Evolutionary conservation across 2,329 filamentous ascomycete species (phyloP), one percentile per base, ranked within the genome.

Genomic region (Monilinia fructicola): DNA sequence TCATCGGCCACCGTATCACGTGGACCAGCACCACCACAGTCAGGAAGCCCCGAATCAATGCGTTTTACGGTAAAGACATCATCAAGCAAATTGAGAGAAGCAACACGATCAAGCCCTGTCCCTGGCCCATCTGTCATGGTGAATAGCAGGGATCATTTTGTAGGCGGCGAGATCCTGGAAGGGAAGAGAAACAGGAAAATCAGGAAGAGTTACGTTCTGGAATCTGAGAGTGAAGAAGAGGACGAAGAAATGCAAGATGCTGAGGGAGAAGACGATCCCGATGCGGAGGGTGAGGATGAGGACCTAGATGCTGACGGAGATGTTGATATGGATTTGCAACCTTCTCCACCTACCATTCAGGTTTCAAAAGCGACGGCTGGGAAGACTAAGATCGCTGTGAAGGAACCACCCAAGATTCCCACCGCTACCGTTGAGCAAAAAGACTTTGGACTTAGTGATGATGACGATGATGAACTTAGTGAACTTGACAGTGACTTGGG

Each of bases 231-330:
- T 18, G 71, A 74, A 28, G 72, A 70, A 2, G 76, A 80, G 64
- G 76, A 79, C 31, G 77, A 74, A 3, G 77, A 77, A 52, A 79
- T 78, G 21, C 74, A 69, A 52, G 77, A 81, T 26, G 79, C 77
- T 4, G 80, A 81, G 35, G 79, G 72, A 11, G 78, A 78, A 9
- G 73, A 77, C 59, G 74, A 74, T n/a, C 72, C 73, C 65, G 75
- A 77, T 63, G 72, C 70, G 31, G 79, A 77, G 66, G 77, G 76
- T 42, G 78, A 78, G 26, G 80, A 80, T 10, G 77, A 78, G 6
- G 77, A 81, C n/a, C 75, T 77, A 35, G 79, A 83, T 61, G 81
- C 78, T 3, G 81, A 83, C 48, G 81, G 72, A 4, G 79, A 79
- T 67, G 68, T 76, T 38, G 76, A 76, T 60, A 74, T 77, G 70